A percentile compares a stretch with the other conserved stretches of the same genome.
phyloP scores from a whole-genome alignment of 345 rosid species.

The Zanthoxylum bungeanum region DNA sequence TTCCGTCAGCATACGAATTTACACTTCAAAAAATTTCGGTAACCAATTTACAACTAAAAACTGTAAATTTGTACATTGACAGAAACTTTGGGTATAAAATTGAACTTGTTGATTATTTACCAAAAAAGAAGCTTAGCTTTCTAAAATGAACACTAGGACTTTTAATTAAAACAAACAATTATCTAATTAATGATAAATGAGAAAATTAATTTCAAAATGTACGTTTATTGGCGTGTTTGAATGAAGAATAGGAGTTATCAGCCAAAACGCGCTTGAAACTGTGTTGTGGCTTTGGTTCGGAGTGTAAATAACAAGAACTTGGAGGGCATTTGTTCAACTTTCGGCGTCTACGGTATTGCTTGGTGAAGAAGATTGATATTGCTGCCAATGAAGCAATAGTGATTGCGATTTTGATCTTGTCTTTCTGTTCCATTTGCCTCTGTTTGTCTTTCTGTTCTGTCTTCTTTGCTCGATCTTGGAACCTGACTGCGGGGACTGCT shows the following conservation, averaged over 20 bases:
- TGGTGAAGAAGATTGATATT: slow-evolving; percentile 41
- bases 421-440: slow-evolving; percentile 37
- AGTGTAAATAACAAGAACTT: slow-evolving; percentile 60
- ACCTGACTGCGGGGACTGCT: background rate
- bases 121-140: too few relatives aligned
- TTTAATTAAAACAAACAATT: background rate
- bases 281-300: slow-evolving; percentile 67
- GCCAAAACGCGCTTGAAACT: slow-evolving; percentile 73
- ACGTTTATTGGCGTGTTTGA: slow-evolving; percentile 62
- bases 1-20: too few relatives aligned
- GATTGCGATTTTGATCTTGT: slow-evolving; percentile 41
- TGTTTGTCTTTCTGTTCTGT: background rate
- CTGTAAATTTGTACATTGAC: too few relatives aligned
- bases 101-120: too few relatives aligned
- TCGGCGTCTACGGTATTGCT: slow-evolving; percentile 42
- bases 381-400: slow-evolving; percentile 49
- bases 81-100: too few relatives aligned
- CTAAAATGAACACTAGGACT: background rate
- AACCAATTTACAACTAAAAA: too few relatives aligned
- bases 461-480: background rate
- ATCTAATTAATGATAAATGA: background rate
- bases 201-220: background rate
- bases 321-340: slow-evolving; percentile 25
- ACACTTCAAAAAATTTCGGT: too few relatives aligned
- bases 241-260: slow-evolving; percentile 77